Evolutionary conservation across 495 filamentous ascomycete species (phyloP).

Genomic region (Ramalina intermedia): DNA sequence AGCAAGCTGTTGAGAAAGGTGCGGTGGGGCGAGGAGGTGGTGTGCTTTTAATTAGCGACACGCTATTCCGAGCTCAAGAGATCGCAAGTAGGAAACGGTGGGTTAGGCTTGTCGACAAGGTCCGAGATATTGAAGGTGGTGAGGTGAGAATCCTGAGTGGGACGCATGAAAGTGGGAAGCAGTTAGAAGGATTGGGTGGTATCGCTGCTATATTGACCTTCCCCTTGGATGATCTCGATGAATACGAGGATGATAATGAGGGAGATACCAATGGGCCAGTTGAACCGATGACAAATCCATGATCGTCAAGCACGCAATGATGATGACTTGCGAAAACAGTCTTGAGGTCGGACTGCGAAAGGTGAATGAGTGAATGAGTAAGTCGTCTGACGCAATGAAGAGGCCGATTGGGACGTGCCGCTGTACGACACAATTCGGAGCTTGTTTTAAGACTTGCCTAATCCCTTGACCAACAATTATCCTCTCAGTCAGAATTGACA

Average conservation of each 20-base stretch:
- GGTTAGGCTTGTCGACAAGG: conserved; percentile 78
- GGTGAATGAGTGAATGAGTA: too few species aligned
- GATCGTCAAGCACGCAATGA: too few species aligned
- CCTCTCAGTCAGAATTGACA: too few species aligned
- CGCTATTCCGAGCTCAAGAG: conserved; percentile 70
- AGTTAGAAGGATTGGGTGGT: conserved; percentile 71
- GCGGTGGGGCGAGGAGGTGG: conserved; percentile 80
- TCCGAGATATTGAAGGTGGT: conserved; percentile 70
- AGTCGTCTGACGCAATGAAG: too few species aligned
- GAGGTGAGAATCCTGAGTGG: conserved; percentile 79
- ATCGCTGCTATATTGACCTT: conserved; percentile 87
- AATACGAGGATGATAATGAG: conserved; percentile 34
- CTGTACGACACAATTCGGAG: too few species aligned
- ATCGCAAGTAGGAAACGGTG: conserved; percentile 66
- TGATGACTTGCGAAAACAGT: too few species aligned
- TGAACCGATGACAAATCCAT: too few species aligned
- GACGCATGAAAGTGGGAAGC: conserved; percentile 84
- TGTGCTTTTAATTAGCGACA: conserved; percentile 70
- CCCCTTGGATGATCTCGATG: conserved; percentile 61
- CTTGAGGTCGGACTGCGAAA: too few species aligned
- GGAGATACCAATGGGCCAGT: not conserved
- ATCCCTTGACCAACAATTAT: conserved; percentile 6
- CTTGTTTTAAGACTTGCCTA: too few species aligned
- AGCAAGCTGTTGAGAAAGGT: conserved; percentile 72
- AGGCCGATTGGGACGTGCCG: too few species aligned